phyloP scores from a whole-genome alignment of 1,284 basidiomycete species.

The Cryptococcus amylolentus region DNA sequence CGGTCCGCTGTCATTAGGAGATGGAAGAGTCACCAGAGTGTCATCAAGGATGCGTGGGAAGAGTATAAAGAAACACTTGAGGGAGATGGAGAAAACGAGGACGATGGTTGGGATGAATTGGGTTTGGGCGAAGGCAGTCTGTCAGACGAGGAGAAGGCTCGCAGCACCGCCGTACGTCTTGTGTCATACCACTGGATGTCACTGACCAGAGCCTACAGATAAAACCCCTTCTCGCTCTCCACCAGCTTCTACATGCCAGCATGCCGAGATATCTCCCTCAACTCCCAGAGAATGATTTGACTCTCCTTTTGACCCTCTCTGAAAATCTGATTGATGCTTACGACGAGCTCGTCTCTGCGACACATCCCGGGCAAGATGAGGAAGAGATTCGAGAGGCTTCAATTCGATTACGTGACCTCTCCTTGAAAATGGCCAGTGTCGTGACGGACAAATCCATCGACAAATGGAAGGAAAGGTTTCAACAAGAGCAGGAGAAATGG shows the following conservation, averaged over 20 bases:
- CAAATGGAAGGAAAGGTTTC: constrained; percentile 30
- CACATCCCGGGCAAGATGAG: constrained; percentile 39
- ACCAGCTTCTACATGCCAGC: constrained; percentile 39
- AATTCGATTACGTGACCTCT: constrained; percentile 13
- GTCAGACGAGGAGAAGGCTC: constrained; percentile 22
- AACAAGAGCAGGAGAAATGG: constrained; percentile 28
- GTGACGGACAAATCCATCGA: constrained; percentile 14
- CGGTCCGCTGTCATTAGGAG: constrained; percentile 22
- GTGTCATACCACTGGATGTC: neutral
- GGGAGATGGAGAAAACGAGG: constrained; percentile 20
- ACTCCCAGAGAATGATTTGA: constrained; percentile 17
- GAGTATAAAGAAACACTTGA: constrained; percentile 45
- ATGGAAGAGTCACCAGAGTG: constrained; percentile 33
- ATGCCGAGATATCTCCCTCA: constrained; percentile 30
- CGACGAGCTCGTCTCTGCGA: constrained; percentile 31
- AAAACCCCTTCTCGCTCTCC: constrained; percentile 36
- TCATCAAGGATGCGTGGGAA: constrained; percentile 42
- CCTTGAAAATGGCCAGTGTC: constrained; percentile 11
- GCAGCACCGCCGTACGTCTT: constrained; percentile 35
- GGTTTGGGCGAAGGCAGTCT: constrained; percentile 28
- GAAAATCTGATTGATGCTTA: constrained; percentile 25
- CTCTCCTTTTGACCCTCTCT: constrained; percentile 13
- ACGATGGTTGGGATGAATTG: constrained; percentile 37
- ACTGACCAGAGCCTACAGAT: constrained; percentile 18
- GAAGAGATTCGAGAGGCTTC: constrained; percentile 29